A percentile compares a stretch with the other conserved stretches of the same genome.
Conservation (phyloP, 768 basidiomycete species). For the Boletus reticuloceps region DNA sequence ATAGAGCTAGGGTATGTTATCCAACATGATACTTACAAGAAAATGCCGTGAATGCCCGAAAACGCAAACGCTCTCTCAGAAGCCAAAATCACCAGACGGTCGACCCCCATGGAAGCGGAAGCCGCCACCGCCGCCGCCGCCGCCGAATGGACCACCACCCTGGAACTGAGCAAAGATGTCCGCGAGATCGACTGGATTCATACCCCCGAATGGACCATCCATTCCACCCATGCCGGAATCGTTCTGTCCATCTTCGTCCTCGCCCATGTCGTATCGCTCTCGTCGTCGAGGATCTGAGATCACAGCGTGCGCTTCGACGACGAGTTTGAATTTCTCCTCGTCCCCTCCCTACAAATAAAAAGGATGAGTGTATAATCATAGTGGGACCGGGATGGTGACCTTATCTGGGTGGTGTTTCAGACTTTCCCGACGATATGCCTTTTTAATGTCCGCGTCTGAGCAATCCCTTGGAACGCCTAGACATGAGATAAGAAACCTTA, state of each 20-base stretch:
- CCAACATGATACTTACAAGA: background rate
- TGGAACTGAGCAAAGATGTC: constrained; percentile 66
- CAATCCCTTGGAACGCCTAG: constrained; percentile 52
- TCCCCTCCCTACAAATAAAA: constrained; percentile 68
- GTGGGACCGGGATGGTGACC: constrained; percentile 34
- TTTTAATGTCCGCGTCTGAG: constrained; percentile 76
- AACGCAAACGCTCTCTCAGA: constrained; percentile 7
- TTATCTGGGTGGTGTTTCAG: constrained; percentile 86
- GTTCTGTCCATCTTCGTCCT: constrained; percentile 71
- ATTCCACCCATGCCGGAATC: constrained; percentile 41
- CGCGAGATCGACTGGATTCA: constrained; percentile 51
- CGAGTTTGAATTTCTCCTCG: constrained; percentile 94
- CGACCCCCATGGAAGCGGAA: constrained; percentile 27
- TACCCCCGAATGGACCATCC: constrained; percentile 40
- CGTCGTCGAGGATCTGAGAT: constrained; percentile 74
- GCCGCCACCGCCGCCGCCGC: constrained; percentile 32
- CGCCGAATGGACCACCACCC: constrained; percentile 34
- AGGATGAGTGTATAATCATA: constrained; percentile 4
- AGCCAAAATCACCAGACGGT: constrained; percentile 14
- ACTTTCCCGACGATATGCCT: constrained; percentile 86
- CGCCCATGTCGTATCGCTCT: constrained; percentile 77
- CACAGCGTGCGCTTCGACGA: constrained; percentile 77
- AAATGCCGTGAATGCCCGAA: background rate
- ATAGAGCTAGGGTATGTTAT: constrained; percentile 9
- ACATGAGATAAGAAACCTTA: background rate